Base-by-base conservation (phyloP, 495 filamentous ascomycete species). In the Lophiostoma macrostomum region DNA sequence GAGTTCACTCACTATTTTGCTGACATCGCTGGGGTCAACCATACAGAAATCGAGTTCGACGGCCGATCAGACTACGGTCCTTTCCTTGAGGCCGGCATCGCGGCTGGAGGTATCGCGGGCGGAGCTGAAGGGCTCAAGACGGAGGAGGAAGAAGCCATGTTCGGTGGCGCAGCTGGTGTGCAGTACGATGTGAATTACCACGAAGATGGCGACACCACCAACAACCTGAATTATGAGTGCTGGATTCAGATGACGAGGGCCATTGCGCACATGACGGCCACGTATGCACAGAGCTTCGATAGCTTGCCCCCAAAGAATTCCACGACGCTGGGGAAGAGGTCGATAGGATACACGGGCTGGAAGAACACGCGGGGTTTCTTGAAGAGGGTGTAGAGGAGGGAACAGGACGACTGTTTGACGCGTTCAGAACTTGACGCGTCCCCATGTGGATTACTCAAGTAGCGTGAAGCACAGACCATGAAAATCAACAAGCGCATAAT, bases 31-130 rank as follows among this genome's bases (percentile, higher is more conserved):
- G 53, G 75, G 4, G 16, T 55, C 16, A 66, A 69, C 2, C 72
- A 66, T 29, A 72, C 76, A 4, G 69, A 80, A 0, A 79, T 80
- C 24, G 74, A 66, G 2, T 88, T 88, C 57, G 69, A 74, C 63
- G 84, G 82, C n/a, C 81, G 84, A 29, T 82, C 77, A 37, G 85
- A 89, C 69, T 87, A 89, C 63, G 79, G 75, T 10, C 78, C 83
- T 0, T 88, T 89, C 67, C 75, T 85, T 22, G 77, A 80, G 24
- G 74, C 68, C 14, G 81, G 81, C 35, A 79, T 88, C 37, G 78
- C 85, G 0, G 72, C 73, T 7, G 85, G 85, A 32, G 85, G 85
- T 6, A 64, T 87, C 29, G 85, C 84, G 64, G 84, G 84, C 19
- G 85, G 85, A 20, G 84, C 85, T 6, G 85, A 88, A 61, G 78